phyloP scores from a whole-genome alignment of 495 filamentous ascomycete genomes.

The Aspergillus affinis region DNA sequence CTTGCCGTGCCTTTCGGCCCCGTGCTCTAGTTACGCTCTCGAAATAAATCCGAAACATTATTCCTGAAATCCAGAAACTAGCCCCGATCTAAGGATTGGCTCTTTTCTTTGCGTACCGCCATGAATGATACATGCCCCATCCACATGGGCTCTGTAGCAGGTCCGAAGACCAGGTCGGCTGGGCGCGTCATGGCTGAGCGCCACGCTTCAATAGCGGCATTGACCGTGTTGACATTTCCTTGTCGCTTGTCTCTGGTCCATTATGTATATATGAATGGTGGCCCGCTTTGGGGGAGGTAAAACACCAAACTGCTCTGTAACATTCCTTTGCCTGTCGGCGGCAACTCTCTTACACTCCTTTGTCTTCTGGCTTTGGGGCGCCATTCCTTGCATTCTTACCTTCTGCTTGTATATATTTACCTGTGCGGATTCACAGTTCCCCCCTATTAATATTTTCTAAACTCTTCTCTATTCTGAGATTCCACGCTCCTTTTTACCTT shows the following conservation, averaged over 20 bases:
- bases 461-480: too few relatives aligned
- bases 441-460: constrained; percentile 12
- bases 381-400: constrained; percentile 3
- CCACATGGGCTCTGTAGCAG: constrained; percentile 13
- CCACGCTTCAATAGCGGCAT: constrained; percentile 11
- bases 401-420: neutral
- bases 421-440: neutral
- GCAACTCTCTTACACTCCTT: neutral
- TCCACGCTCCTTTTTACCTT: constrained; percentile 7
- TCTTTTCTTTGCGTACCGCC: neutral
- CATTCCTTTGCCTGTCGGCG: constrained; percentile 14
- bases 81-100: neutral
- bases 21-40: constrained; percentile 1
- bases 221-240: neutral
- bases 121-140: constrained; percentile 13
- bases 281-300: neutral
- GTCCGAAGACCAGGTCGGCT: constrained; percentile 38
- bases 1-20: neutral
- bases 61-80: neutral
- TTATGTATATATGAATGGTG: neutral
- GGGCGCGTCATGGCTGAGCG: constrained; percentile 23
- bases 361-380: constrained; percentile 11
- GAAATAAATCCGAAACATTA: neutral
- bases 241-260: neutral
- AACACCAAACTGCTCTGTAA: neutral